phyloP scores from a whole-genome alignment of 2,329 filamentous ascomycete species.

The Diaporthe sp. region DNA sequence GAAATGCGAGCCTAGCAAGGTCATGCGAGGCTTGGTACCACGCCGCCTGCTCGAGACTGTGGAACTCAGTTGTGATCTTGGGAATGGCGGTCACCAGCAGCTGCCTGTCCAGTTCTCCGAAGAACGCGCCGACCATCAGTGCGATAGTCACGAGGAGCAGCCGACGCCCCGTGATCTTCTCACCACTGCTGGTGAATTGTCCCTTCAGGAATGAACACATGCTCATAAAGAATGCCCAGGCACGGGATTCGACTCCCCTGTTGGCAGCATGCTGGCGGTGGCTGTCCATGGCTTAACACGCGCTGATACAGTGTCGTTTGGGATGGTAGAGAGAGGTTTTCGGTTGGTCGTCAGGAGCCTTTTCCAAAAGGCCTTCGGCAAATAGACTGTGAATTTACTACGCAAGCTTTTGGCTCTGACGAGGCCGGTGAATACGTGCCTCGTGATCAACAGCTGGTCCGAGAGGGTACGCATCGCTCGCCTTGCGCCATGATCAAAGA shows the following conservation, averaged over 20 bases:
- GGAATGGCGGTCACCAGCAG: slow-evolving; percentile 30
- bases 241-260: not conserved
- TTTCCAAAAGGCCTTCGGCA: too few relatives aligned
- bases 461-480: too few relatives aligned
- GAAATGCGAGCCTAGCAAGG: slow-evolving; percentile 7
- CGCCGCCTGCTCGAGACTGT: slow-evolving; percentile 19
- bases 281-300: not conserved
- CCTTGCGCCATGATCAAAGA: too few relatives aligned
- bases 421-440: too few relatives aligned
- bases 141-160: not conserved
- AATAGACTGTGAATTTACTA: too few relatives aligned
- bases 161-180: not conserved
- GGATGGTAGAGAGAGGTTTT: too few relatives aligned
- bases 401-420: not conserved
- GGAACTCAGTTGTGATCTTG: slow-evolving; percentile 36
- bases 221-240: not conserved
- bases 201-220: not conserved
- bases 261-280: too few relatives aligned
- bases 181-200: not conserved
- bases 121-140: not conserved
- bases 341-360: too few relatives aligned
- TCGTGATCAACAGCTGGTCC: not conserved
- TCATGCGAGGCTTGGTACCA: slow-evolving; percentile 30
- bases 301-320: not conserved
- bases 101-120: not conserved